Base-by-base conservation (phyloP, 2,329 filamentous ascomycete genomes). In the Aspergillus cejpii region DNA sequence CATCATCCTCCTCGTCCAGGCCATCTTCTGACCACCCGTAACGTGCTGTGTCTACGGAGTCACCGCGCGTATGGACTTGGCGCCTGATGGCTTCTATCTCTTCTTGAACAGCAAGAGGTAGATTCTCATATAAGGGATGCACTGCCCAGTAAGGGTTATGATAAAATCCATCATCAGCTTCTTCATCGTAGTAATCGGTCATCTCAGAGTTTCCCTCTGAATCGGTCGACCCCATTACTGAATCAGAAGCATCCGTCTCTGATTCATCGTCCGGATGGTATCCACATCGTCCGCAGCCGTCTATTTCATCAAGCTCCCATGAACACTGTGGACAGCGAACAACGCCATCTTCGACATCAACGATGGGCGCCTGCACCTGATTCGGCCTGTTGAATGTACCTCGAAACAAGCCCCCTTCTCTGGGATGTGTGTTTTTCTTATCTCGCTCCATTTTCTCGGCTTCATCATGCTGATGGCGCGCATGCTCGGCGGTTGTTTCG, bases 401-500 rank as follows among this genome's bases (percentile, higher is more conserved):
- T 49, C 78, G 77, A 65, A 85, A 86, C 4, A 85, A 64, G 2
- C 82, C 83, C 15, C 76, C 76, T 20, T 64, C 70, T 34, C 60
- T 62, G 4, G 64, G 61, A 52, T 79, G 66, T 1, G 57, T 62
- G 50, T 76, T 77, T 40, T 73, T 71, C 53, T 75, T 82, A 63
- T 85, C 82, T 37, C 68, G 69, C 26, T 83, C 78, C 6, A 85
- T 71, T 37, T 71, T 69, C 29, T 76, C 72, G 7, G 76, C 75
- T 60, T 84, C 82, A 50, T 82, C 79, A 33, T 71, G 71, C 52
- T 77, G 77, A 61, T 74, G 75, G 52, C 72, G 65, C 21, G 64
- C 61, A 59, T 85, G 81, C 57, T 84, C 77, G 37, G 79, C 76
- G 3, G 77, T 69, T 2, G 79, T 81, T 63, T 85, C 82, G 37